phyloP scores from a whole-genome alignment of 148 eudicot genomes.

The Chenopodium quinoa region DNA sequence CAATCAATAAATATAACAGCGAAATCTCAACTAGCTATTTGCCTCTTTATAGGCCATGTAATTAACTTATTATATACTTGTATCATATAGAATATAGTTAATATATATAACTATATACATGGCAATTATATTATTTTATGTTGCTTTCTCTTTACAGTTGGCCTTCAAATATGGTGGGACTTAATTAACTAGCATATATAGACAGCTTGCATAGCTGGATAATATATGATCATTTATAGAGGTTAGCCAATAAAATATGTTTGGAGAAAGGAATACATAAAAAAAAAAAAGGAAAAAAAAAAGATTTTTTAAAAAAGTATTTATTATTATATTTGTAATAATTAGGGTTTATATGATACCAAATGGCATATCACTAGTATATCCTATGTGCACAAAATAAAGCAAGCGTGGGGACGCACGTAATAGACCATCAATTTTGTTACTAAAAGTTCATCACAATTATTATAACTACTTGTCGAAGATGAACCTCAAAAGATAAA shows the following conservation, averaged over 20 bases:
- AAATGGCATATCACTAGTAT: neutral
- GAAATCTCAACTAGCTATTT: neutral
- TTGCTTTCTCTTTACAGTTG: conserved; percentile 1
- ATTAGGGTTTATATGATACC: neutral
- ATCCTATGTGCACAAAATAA: neutral
- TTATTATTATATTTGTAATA: neutral
- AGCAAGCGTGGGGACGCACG: neutral
- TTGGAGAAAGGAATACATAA: neutral
- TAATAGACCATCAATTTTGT: neutral
- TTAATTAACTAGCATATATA: neutral
- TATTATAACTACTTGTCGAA: neutral
- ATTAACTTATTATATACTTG: neutral
- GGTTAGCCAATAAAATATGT: neutral
- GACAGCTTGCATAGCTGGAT: neutral
- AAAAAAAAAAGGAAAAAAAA: too few species aligned
- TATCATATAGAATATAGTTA: too few species aligned
- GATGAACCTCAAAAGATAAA: neutral
- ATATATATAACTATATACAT: too few species aligned
- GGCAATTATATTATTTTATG: neutral
- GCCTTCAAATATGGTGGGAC: conserved; percentile 13
- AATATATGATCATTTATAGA: neutral
- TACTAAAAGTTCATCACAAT: neutral
- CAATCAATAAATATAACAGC: neutral
- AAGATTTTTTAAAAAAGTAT: too few species aligned
- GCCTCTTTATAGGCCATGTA: neutral